Evolutionary conservation across 768 basidiomycete species (phyloP).

Genomic region (Serendipita sp.): DNA sequence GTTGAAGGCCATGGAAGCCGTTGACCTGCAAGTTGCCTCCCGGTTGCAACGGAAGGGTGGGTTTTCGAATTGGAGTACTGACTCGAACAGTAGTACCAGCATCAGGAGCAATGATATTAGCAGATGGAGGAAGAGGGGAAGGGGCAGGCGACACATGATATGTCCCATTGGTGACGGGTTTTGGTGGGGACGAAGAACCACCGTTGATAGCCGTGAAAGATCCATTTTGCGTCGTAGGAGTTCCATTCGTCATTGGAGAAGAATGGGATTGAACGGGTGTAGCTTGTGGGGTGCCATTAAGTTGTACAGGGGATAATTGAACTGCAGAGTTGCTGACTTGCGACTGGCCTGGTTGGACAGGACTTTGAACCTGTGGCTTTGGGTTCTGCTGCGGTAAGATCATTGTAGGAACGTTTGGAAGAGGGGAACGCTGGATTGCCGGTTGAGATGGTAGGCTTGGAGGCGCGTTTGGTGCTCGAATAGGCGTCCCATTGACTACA

Average conservation of each 20-base stretch:
- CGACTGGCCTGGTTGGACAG: conserved; percentile 1
- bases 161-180: neutral
- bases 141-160: neutral
- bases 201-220: neutral
- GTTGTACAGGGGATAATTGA: neutral
- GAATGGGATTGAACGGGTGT: neutral
- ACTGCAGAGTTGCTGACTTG: neutral
- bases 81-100: neutral
- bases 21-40: neutral
- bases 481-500: neutral
- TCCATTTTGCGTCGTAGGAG: neutral
- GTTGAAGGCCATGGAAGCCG: neutral
- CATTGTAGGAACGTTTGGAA: neutral
- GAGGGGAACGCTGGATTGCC: neutral
- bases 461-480: neutral
- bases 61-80: conserved; percentile 1
- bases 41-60: neutral
- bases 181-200: neutral
- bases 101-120: neutral
- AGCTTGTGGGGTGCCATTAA: neutral
- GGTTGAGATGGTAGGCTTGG: neutral
- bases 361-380: neutral
- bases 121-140: neutral
- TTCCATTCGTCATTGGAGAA: neutral
- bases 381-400: neutral